phyloP scores from a whole-genome alignment of 768 basidiomycete genomes.

The Cyclocybe cylindracea region DNA sequence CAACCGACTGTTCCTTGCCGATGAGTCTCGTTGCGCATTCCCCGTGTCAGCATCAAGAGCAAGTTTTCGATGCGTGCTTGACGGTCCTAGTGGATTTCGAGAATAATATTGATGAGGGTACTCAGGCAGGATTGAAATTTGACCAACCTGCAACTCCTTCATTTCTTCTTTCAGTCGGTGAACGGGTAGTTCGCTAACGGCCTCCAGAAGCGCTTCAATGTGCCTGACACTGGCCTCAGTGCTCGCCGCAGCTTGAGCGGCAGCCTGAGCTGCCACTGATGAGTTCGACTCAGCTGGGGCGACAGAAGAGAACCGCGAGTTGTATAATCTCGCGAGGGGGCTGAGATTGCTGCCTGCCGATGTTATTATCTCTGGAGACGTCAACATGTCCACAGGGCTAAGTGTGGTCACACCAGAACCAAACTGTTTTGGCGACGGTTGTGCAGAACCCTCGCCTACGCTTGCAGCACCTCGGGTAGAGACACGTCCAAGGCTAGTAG shows the following conservation, averaged over 20 bases:
- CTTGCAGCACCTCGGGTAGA: neutral
- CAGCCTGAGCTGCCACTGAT: slow-evolving; percentile 11
- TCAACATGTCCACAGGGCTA: slow-evolving; percentile 14
- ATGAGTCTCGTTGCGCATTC: slow-evolving; percentile 52
- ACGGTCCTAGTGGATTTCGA: slow-evolving; percentile 47
- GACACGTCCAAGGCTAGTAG: slow-evolving; percentile 19
- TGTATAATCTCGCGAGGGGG: slow-evolving; percentile 53
- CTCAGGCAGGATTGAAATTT: too few relatives aligned
- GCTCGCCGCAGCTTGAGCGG: slow-evolving; percentile 24
- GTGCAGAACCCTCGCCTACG: slow-evolving; percentile 3
- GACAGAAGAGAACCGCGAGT: slow-evolving; percentile 13
- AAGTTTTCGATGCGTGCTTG: slow-evolving; percentile 80
- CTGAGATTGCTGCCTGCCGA: slow-evolving; percentile 33
- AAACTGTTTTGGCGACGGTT: slow-evolving; percentile 23
- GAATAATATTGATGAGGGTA: neutral
- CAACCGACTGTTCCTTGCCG: slow-evolving; percentile 18
- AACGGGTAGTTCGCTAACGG: slow-evolving; percentile 64
- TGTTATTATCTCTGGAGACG: slow-evolving; percentile 13
- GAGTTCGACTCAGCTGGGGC: slow-evolving; percentile 12
- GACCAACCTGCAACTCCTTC: slow-evolving; percentile 74
- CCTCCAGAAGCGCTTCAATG: slow-evolving; percentile 65
- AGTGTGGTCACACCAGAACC: slow-evolving; percentile 13
- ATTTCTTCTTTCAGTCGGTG: slow-evolving; percentile 74
- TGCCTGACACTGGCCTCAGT: slow-evolving; percentile 49
- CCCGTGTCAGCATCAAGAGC: slow-evolving; percentile 66